phyloP scores from a whole-genome alignment of 257 asterid genomes.

The Rehmannia glutinosa region DNA sequence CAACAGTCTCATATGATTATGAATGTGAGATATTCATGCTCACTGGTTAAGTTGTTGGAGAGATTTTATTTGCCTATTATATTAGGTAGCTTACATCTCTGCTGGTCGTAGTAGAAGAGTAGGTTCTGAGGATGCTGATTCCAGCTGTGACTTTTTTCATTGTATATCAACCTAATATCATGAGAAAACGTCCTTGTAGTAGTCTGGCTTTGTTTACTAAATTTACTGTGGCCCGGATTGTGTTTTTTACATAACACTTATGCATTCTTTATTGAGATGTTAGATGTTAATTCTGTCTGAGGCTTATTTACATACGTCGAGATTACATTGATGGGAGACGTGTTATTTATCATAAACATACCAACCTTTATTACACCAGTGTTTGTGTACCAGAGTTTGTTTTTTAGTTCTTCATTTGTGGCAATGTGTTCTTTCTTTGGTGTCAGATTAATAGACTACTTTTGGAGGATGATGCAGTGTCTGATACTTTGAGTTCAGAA shows the following conservation, averaged over 20 bases:
- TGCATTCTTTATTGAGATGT: slow-evolving; percentile 10
- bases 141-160: not conserved
- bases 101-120: slow-evolving; percentile 5
- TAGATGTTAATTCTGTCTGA: slow-evolving; percentile 12
- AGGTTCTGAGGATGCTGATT: not conserved
- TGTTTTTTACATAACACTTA: not conserved
- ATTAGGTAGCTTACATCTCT: not conserved
- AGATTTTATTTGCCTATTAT: not conserved
- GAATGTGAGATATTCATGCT: slow-evolving; percentile 12
- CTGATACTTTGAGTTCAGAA: slow-evolving; percentile 51
- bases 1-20: not conserved
- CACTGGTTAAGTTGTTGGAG: not conserved
- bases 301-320: slow-evolving; percentile 5
- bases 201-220: not conserved
- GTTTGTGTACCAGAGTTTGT: not conserved
- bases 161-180: not conserved
- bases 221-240: not conserved
- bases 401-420: not conserved
- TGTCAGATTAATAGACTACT: slow-evolving; percentile 86
- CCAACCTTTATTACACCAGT: not conserved
- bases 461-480: slow-evolving; percentile 70
- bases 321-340: slow-evolving; percentile 11
- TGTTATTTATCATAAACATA: slow-evolving; percentile 5
- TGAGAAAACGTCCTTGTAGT: not conserved
- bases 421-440: slow-evolving; percentile 18